phyloP scores from a whole-genome alignment of 768 basidiomycete species.

The Naganishia randhawae region DNA sequence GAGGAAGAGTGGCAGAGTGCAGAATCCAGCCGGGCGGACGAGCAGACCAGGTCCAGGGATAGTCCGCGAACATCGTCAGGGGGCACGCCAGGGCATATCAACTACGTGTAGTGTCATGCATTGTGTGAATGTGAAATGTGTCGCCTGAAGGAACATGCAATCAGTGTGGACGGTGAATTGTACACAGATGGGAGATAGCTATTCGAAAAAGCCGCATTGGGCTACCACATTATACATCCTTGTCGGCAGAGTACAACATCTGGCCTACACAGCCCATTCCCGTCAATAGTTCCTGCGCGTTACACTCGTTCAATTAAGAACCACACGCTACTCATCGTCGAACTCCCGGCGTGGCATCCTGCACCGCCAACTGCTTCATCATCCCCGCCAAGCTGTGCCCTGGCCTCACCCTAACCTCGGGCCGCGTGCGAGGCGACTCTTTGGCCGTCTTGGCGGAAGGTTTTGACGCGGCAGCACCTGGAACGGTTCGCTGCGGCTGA shows the following conservation, averaged over 20 bases:
- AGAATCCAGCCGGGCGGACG: not conserved
- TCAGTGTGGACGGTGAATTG: not conserved
- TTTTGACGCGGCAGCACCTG: constrained; percentile 12
- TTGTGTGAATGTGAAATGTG: not conserved
- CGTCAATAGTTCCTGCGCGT: not conserved
- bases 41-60: not conserved
- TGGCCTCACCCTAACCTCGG: constrained; percentile 22
- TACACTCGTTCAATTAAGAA: not conserved
- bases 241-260: not conserved
- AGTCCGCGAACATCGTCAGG: not conserved
- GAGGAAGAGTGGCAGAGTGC: constrained; percentile 4
- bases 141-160: no score
- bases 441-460: not conserved
- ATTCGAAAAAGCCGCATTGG: not conserved
- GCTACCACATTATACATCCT: not conserved
- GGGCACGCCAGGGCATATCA: not conserved
- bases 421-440: not conserved
- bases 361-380: constrained; percentile 25
- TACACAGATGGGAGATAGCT: not conserved
- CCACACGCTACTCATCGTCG: not conserved
- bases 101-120: not conserved
- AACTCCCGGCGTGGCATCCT: constrained; percentile 12
- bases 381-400: constrained; percentile 23
- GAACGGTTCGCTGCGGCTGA: constrained; percentile 12
- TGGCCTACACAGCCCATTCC: not conserved